Conservation (phyloP, 306 rosid genomes). For the Fragaria nilgerrensis region DNA sequence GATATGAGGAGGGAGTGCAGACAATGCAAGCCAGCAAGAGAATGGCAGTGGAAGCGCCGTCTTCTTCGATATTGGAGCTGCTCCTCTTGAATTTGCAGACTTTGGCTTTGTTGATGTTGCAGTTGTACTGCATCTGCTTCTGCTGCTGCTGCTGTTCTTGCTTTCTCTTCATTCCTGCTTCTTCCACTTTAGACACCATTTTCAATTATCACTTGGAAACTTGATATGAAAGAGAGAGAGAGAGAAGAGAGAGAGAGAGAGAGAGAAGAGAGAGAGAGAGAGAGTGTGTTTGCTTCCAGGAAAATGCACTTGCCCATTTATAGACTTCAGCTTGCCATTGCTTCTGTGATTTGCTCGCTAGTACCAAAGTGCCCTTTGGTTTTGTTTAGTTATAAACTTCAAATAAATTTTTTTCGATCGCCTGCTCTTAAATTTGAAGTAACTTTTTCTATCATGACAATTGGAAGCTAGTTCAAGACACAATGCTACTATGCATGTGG, state of each 20-base stretch:
- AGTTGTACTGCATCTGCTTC: slow-evolving; percentile 59
- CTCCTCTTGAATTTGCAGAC: slow-evolving; percentile 83
- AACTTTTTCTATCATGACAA: background rate
- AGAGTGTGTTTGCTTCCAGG: slow-evolving; percentile 33
- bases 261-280: background rate
- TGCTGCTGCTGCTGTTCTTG: slow-evolving; percentile 39
- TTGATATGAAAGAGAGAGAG: background rate
- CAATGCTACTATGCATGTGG: slow-evolving; percentile 6
- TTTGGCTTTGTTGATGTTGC: slow-evolving; percentile 60
- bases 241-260: background rate
- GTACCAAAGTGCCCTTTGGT: slow-evolving; percentile 1
- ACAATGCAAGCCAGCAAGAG: slow-evolving; percentile 96
- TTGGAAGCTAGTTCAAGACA: background rate
- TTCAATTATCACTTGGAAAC: background rate
- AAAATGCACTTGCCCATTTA: slow-evolving; percentile 45
- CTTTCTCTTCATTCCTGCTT: slow-evolving; percentile 49
- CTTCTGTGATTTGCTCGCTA: background rate
- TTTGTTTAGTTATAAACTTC: background rate
- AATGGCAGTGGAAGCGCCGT: slow-evolving; percentile 88
- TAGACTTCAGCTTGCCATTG: slow-evolving; percentile 31
- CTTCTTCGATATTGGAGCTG: slow-evolving; percentile 69
- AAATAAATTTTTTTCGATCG: background rate
- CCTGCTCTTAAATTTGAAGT: background rate
- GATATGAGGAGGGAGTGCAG: slow-evolving; percentile 56
- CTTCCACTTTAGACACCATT: slow-evolving; percentile 86